phyloP scores from a whole-genome alignment of 2,329 filamentous ascomycete genomes.

The Remersonia thermophila region DNA sequence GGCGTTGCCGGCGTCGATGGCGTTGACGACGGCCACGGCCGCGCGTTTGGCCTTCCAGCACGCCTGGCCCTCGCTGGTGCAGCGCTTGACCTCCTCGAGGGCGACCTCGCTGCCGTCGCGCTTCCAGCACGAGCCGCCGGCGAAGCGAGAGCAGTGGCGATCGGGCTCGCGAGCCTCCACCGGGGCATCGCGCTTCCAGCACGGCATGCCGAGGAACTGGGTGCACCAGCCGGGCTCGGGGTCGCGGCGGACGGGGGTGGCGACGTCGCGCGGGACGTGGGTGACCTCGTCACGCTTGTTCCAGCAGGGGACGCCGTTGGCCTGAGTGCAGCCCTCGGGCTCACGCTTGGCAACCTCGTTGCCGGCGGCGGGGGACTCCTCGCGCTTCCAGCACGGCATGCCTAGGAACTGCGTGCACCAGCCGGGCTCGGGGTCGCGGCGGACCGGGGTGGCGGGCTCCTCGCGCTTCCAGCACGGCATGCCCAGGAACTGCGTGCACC shows the following conservation, averaged over 20 bases:
- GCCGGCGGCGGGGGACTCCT: slow-evolving; percentile 4
- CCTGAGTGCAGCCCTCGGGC: too few species aligned
- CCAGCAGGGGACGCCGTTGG: too few species aligned
- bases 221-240: slow-evolving; percentile 17
- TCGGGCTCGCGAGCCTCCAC: slow-evolving; percentile 12
- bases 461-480: slow-evolving; percentile 24
- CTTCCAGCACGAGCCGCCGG: slow-evolving; percentile 26
- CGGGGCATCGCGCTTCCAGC: slow-evolving; percentile 17
- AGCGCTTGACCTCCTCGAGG: slow-evolving; percentile 16
- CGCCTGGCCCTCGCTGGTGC: slow-evolving; percentile 23
- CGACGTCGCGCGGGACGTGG: too few species aligned
- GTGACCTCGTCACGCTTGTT: too few species aligned
- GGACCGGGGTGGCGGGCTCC: slow-evolving; percentile 18
- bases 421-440: slow-evolving; percentile 19
- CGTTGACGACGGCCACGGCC: slow-evolving; percentile 21
- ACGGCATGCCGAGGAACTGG: slow-evolving; percentile 24
- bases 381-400: slow-evolving; percentile 24
- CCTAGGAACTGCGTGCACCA: slow-evolving; percentile 18
- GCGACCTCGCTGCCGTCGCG: slow-evolving; percentile 13
- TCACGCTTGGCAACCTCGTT: slow-evolving; percentile 20
- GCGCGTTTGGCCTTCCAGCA: slow-evolving; percentile 34
- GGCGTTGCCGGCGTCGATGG: slow-evolving; percentile 16
- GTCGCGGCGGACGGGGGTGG: too few species aligned
- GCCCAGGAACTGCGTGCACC: slow-evolving; percentile 23
- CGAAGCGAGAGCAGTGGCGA: slow-evolving; percentile 22